Evolutionary conservation across 2,329 filamentous ascomycete genomes (phyloP).

Genomic region (Fonsecaea multimorphosa): DNA sequence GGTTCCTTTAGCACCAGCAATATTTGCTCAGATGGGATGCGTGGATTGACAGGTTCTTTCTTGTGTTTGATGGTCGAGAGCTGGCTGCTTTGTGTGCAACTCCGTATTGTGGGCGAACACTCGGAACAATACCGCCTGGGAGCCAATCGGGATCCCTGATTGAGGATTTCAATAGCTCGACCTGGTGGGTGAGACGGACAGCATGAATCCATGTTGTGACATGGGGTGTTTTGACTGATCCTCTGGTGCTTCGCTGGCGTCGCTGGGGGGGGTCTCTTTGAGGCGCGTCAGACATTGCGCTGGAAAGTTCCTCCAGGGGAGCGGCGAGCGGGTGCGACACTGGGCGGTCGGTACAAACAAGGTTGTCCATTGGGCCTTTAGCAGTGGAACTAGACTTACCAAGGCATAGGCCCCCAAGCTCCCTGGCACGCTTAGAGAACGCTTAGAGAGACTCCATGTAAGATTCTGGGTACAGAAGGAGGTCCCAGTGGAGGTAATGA

Average conservation of each 20-base stretch:
- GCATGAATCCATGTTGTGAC: constrained; percentile 37
- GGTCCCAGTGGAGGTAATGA: neutral
- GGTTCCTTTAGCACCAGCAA: neutral
- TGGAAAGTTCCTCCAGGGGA: constrained; percentile 8
- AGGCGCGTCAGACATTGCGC: constrained; percentile 32
- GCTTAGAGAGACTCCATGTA: constrained; percentile 2
- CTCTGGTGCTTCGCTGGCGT: constrained; percentile 19
- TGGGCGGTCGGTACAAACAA: constrained; percentile 22
- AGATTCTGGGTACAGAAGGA: constrained; percentile 1
- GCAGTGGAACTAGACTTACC: neutral
- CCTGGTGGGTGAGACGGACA: constrained; percentile 34
- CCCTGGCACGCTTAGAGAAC: neutral
- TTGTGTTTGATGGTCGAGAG: neutral
- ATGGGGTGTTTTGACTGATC: constrained; percentile 35
- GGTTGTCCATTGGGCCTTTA: constrained; percentile 16
- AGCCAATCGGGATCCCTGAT: constrained; percentile 7
- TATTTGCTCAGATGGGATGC: neutral
- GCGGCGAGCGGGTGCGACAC: constrained; percentile 2
- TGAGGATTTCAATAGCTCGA: constrained; percentile 18
- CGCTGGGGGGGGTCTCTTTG: constrained; percentile 12
- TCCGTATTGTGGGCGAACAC: constrained; percentile 8
- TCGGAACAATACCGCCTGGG: constrained; percentile 14
- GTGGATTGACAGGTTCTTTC: neutral
- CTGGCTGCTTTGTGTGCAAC: constrained; percentile 15
- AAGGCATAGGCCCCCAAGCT: neutral